Conservation (phyloP, 805 yeast species). For the Ogataea trehaloabstinens region DNA sequence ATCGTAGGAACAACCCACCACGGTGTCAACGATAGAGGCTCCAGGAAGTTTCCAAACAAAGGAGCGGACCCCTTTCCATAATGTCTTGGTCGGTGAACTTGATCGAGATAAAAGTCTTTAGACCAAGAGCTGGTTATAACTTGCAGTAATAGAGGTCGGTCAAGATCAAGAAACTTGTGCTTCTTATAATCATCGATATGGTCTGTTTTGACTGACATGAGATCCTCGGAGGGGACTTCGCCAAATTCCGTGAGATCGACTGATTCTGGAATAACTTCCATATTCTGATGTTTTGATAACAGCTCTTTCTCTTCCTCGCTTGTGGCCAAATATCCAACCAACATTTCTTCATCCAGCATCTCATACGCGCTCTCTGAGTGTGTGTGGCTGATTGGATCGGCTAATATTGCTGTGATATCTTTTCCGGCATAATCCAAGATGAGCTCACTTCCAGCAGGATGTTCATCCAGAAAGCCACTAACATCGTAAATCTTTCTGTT, state of each 20-base stretch:
- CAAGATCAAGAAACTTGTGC: slow-evolving; percentile 85
- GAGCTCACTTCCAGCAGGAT: slow-evolving; percentile 67
- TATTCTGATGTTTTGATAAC: slow-evolving; percentile 51
- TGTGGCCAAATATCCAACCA: slow-evolving; percentile 83
- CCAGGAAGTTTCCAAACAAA: slow-evolving; percentile 89
- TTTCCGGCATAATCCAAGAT: slow-evolving; percentile 57
- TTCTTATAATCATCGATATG: slow-evolving; percentile 63
- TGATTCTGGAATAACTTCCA: slow-evolving; percentile 38
- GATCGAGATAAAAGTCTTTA: slow-evolving; percentile 90
- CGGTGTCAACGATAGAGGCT: slow-evolving; percentile 86
- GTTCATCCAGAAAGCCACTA: slow-evolving; percentile 67
- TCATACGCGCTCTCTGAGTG: slow-evolving; percentile 90
- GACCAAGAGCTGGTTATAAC: slow-evolving; percentile 72
- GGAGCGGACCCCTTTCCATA: slow-evolving; percentile 98
- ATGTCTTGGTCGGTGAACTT: slow-evolving; percentile 97
- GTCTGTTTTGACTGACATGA: slow-evolving; percentile 77
- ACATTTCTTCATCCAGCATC: slow-evolving; percentile 79
- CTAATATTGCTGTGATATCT: slow-evolving; percentile 70
- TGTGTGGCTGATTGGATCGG: slow-evolving; percentile 65
- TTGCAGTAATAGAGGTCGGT: slow-evolving; percentile 77
- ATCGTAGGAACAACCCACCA: slow-evolving; percentile 90
- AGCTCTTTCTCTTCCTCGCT: slow-evolving; percentile 72
- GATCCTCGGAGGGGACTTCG: slow-evolving; percentile 69
- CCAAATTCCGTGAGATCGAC: slow-evolving; percentile 57
- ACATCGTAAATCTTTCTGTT: slow-evolving; percentile 83